phyloP scores from a whole-genome alignment of 192 early-diverging fungal genomes.

The Entomortierella beljakovae region DNA sequence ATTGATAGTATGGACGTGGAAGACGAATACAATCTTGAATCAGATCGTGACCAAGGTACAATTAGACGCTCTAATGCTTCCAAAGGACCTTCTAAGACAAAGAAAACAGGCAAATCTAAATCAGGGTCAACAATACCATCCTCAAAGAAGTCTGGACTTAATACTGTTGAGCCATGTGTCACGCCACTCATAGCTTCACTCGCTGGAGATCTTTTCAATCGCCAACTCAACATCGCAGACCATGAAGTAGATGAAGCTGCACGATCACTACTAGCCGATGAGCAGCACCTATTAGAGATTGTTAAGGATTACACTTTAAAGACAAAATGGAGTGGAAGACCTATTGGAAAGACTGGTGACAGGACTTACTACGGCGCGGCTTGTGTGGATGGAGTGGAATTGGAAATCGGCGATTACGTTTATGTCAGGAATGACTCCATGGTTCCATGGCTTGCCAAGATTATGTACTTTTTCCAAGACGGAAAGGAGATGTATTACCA shows the following conservation, averaged over 20 bases:
- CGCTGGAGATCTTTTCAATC: background rate
- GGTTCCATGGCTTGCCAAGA: constrained; percentile 52
- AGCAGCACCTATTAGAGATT: background rate
- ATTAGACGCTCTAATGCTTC: too few species aligned
- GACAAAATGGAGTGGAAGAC: background rate
- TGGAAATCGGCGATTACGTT: background rate
- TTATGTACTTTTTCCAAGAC: constrained; percentile 59
- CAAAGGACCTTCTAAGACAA: background rate
- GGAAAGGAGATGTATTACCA: constrained; percentile 48
- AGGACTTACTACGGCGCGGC: background rate
- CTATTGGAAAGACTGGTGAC: background rate
- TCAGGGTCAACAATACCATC: background rate
- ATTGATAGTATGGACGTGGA: background rate
- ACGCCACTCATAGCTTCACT: background rate
- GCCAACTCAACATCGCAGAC: background rate
- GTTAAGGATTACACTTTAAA: background rate
- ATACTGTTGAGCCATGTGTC: background rate
- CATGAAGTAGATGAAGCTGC: background rate
- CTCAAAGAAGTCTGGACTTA: background rate
- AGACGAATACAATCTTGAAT: too few species aligned
- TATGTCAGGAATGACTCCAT: background rate
- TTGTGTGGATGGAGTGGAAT: background rate
- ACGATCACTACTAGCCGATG: background rate
- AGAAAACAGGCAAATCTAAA: background rate
- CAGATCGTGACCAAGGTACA: too few species aligned